These are phyloP conservation scores for Alternaria sp. DNA, from an alignment of 2,329 filamentous ascomycete species.

Conservation along the genomic window DNA sequence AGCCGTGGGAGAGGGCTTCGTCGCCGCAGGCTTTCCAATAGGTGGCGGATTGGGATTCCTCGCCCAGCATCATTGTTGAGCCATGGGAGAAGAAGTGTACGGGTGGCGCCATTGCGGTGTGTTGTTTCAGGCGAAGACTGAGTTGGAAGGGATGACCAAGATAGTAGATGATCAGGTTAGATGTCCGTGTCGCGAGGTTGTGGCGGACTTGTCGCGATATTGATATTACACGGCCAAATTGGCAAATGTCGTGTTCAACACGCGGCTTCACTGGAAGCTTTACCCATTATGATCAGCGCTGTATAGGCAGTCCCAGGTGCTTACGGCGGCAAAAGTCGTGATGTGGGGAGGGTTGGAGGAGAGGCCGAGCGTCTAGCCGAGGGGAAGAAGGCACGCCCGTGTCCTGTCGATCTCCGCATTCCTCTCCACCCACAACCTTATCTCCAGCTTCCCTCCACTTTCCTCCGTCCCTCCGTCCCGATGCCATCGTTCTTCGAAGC, in stretches of 20 bases:
- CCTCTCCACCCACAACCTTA: slow-evolving; percentile 15
- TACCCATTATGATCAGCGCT: not conserved
- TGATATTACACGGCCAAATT: not conserved
- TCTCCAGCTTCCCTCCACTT: slow-evolving; percentile 35
- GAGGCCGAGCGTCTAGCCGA: not conserved
- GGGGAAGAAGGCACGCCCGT: not conserved
- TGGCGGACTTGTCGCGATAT: not conserved
- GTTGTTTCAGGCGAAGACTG: not conserved
- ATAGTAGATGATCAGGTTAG: not conserved
- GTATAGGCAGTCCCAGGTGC: not conserved
- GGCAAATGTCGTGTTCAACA: not conserved
- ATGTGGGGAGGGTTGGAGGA: slow-evolving; percentile 15
- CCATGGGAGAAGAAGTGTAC: slow-evolving; percentile 74
- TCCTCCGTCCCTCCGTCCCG: slow-evolving; percentile 24
- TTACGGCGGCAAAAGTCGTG: slow-evolving; percentile 10
- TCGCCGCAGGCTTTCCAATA: slow-evolving; percentile 73
- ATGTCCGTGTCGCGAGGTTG: not conserved
- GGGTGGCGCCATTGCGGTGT: slow-evolving; percentile 52
- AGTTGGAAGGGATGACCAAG: not conserved
- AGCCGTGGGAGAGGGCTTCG: slow-evolving; percentile 63
- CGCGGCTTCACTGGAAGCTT: not conserved
- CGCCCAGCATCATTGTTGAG: slow-evolving; percentile 74
- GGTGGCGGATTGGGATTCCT: slow-evolving; percentile 64
- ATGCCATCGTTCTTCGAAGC: slow-evolving; percentile 16
- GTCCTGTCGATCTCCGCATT: slow-evolving; percentile 10